Evolutionary conservation across 768 basidiomycete genomes (phyloP), one percentile per base, ranked within the genome.

Genomic region (Leucosporidium creatinivorum): DNA sequence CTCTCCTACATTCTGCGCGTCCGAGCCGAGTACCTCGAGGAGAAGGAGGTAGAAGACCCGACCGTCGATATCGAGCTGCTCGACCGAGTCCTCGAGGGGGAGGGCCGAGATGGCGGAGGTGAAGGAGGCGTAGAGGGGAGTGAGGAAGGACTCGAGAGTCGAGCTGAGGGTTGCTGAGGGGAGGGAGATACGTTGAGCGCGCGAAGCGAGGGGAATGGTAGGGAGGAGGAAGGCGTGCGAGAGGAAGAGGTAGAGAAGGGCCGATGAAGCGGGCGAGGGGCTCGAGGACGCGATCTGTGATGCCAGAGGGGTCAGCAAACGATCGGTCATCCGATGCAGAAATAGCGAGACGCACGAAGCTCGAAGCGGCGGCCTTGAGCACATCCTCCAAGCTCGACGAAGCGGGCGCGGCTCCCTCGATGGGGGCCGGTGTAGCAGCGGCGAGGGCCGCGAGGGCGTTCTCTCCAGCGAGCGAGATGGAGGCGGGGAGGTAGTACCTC

Each of bases 11-110:
- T 44, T 44, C 39, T 44, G 39, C 15, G 77, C 18, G 5, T 78
- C 70, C 23, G 61, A 62, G 31, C 78, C 68, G 69, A 80, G 79
- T 17, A 68, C 49, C 17, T 77, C 77, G 63, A 62, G 61, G 49
- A 86, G 61, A 28, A 86, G 77, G 21, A 80, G 75, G 21, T 79
- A 63, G 73, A 84, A 86, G 15, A 86, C 75, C 47, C 81, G 78
- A 19, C 83, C 83, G 70, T 87, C 86, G 9, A 87, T 61, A 62
- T 71, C 70, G 55, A 70, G 63, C 7, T 33, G 21, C 33, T 33
- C 33, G 36, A 58, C 23, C 21, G 57, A n/a, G 39, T 70, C 70
- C 17, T 67, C 64, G 62, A 85, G 83, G 26, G 79, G 78, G 1
- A 80, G 73, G 0, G 73, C 69, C 13, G 77, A 67, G 68, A 84